Evolutionary conservation across 352 stramenopile species (phyloP).

Genomic region (Globisporangium recalcitrans): DNA sequence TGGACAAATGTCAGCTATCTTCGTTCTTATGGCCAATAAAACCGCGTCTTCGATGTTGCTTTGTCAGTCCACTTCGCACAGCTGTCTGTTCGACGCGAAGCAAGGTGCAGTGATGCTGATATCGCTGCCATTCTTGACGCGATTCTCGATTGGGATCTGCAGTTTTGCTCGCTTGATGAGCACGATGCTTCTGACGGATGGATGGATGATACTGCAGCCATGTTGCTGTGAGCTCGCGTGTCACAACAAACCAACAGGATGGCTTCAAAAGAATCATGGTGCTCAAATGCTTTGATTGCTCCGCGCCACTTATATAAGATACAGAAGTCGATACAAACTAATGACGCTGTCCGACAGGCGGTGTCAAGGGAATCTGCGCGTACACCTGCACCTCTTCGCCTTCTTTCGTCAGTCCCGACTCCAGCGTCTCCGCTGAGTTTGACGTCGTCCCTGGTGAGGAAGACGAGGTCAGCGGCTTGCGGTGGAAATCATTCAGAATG

Average conservation of each 20-base stretch:
- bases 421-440: not conserved
- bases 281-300: not conserved
- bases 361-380: not conserved
- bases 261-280: not conserved
- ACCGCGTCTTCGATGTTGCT: too few species aligned
- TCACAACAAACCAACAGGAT: not conserved
- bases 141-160: not conserved
- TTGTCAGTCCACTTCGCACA: not conserved
- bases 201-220: not conserved
- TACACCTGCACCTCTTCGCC: not conserved
- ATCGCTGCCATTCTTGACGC: not conserved
- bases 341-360: not conserved
- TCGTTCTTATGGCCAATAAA: not conserved
- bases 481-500: not conserved
- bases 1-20: not conserved
- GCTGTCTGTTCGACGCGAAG: not conserved
- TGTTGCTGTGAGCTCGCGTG: not conserved
- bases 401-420: not conserved
- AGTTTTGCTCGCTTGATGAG: not conserved
- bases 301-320: not conserved
- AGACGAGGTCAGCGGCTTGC: not conserved
- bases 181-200: not conserved
- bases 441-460: not conserved
- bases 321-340: not conserved
- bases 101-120: not conserved